Evolutionary conservation across 2,329 filamentous ascomycete species (phyloP).

Genomic region (Trichophyton equinum): DNA sequence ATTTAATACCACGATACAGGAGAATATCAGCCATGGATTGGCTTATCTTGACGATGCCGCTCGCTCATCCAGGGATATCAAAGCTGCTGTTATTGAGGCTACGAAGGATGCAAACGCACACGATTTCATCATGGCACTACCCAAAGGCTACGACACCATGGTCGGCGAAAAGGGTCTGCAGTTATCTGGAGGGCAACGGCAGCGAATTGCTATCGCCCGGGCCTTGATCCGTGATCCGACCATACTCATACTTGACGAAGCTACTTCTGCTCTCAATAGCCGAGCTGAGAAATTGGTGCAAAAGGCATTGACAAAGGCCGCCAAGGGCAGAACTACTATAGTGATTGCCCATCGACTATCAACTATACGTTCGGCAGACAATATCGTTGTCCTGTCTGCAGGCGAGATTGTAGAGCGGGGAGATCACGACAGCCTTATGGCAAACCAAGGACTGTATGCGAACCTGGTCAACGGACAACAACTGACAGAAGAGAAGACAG

Average conservation of each 20-base stretch:
- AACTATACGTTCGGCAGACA: slow-evolving; percentile 29
- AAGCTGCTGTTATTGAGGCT: slow-evolving; percentile 11
- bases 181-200: slow-evolving; percentile 92
- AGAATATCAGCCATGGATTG: slow-evolving; percentile 15
- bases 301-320: slow-evolving; percentile 61
- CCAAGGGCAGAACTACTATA: slow-evolving; percentile 36
- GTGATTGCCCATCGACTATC: slow-evolving; percentile 32
- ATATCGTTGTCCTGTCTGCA: slow-evolving; percentile 28
- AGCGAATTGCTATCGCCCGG: slow-evolving; percentile 84
- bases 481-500: background rate
- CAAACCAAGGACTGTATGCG: background rate
- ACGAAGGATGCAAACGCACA: slow-evolving; percentile 46
- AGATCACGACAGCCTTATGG: slow-evolving; percentile 23
- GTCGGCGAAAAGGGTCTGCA: slow-evolving; percentile 85
- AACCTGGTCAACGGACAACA: background rate
- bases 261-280: slow-evolving; percentile 70
- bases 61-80: slow-evolving; percentile 10
- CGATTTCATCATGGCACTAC: slow-evolving; percentile 61
- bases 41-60: background rate
- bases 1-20: slow-evolving; percentile 12
- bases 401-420: slow-evolving; percentile 30
- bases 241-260: slow-evolving; percentile 72
- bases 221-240: slow-evolving; percentile 69
- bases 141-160: slow-evolving; percentile 68
- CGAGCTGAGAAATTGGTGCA: slow-evolving; percentile 75